Percentiles rank a stretch among this genome's conserved stretches.
Evolutionary conservation across 345 rosid genomes (phyloP).

Genomic region (Clarkia xantiana): DNA sequence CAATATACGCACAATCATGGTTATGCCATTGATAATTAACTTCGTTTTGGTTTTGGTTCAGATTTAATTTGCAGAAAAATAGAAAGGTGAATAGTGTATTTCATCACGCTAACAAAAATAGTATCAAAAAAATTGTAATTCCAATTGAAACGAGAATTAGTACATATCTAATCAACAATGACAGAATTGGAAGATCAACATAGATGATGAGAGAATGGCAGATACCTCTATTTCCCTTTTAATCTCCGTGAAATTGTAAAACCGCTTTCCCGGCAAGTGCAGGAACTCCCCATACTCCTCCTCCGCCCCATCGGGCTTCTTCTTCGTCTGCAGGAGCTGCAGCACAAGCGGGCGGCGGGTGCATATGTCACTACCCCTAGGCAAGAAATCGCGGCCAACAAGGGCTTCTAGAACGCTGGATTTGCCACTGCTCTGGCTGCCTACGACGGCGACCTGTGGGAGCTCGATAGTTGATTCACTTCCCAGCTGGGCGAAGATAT

Average conservation of each 20-base stretch:
- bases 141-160: no score
- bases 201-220: no score
- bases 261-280: conserved; percentile 63
- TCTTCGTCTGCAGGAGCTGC: conserved; percentile 79
- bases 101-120: no score
- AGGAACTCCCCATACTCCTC: conserved; percentile 97
- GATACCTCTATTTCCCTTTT: conserved; percentile 82
- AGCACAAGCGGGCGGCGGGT: conserved; percentile 97
- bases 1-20: no score
- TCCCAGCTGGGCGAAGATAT: conserved; percentile 89
- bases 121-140: no score
- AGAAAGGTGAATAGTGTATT: no score
- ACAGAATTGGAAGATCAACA: background rate
- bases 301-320: conserved; percentile 38
- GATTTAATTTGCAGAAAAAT: no score
- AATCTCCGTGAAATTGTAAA: conserved; percentile 81
- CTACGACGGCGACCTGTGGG: conserved; percentile 97
- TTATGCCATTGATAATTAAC: no score
- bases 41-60: no score
- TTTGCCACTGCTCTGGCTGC: conserved; percentile 98
- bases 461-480: conserved; percentile 81
- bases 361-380: conserved; percentile 83
- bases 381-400: conserved; percentile 93
- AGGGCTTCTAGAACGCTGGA: conserved; percentile 95
- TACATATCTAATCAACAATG: no score